phyloP scores from a whole-genome alignment of 495 filamentous ascomycete species.

The Thermochaetoides thermophila region DNA sequence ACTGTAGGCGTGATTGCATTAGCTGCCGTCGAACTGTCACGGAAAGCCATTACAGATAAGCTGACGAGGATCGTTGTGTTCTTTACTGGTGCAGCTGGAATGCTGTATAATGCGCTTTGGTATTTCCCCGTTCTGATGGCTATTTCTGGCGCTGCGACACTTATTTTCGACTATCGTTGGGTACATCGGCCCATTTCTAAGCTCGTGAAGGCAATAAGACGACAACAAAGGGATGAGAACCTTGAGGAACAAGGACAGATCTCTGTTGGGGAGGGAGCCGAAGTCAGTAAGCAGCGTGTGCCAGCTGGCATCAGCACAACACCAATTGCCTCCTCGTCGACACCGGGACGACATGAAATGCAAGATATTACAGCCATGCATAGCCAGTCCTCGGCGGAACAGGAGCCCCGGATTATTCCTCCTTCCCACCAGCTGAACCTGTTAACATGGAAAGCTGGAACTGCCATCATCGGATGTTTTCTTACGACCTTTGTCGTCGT shows the following conservation, averaged over 20 bases:
- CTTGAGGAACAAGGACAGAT: too few relatives aligned
- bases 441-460: constrained; percentile 33
- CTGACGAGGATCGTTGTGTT: constrained; percentile 56
- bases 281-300: too few relatives aligned
- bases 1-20: constrained; percentile 70
- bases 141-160: constrained; percentile 36
- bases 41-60: constrained; percentile 61
- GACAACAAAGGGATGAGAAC: constrained; percentile 3
- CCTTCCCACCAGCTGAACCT: constrained; percentile 22
- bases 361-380: constrained; percentile 4
- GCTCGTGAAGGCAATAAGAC: neutral
- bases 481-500: constrained; percentile 46
- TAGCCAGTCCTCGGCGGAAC: constrained; percentile 2
- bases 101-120: constrained; percentile 69
- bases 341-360: too few relatives aligned
- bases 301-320: neutral
- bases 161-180: constrained; percentile 47
- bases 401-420: constrained; percentile 29
- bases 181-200: constrained; percentile 18
- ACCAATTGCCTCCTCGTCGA: constrained; percentile 1
- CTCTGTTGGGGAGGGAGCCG: too few relatives aligned
- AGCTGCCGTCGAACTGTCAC: constrained; percentile 57
- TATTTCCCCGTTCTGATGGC: constrained; percentile 67
- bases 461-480: constrained; percentile 36
- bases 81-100: constrained; percentile 49